Conservation (phyloP, 2,329 filamentous ascomycete genomes). For the Claviceps fusiformis region DNA sequence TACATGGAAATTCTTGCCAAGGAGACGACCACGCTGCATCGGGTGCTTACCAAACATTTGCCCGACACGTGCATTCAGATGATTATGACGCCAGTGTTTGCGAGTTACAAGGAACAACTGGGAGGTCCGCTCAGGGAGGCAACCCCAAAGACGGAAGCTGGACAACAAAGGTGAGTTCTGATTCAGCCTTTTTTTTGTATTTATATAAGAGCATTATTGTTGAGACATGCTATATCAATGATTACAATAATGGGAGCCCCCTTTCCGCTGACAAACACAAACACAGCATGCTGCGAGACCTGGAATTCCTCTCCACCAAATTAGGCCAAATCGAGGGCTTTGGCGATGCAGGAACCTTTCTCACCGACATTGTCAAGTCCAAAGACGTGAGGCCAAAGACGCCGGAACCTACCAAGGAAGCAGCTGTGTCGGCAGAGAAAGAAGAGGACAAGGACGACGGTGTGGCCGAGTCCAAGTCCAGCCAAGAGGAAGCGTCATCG, state of each 20-base stretch:
- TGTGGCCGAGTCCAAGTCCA: not conserved
- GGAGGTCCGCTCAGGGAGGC: conserved; percentile 55
- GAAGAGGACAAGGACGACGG: conserved; percentile 4
- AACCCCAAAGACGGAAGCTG: conserved; percentile 49
- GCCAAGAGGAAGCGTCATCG: not conserved
- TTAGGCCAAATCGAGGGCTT: conserved; percentile 70
- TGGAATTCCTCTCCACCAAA: conserved; percentile 56
- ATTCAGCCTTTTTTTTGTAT: not conserved
- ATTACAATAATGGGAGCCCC: not conserved
- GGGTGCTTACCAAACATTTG: conserved; percentile 70
- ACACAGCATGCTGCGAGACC: conserved; percentile 59
- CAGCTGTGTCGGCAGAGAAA: conserved; percentile 7
- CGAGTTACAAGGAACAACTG: conserved; percentile 68
- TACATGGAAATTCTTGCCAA: conserved; percentile 84
- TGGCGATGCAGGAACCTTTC: conserved; percentile 55
- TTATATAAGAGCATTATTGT: not conserved
- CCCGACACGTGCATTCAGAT: conserved; percentile 61
- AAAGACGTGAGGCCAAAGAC: conserved; percentile 32
- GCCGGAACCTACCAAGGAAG: conserved; percentile 4
- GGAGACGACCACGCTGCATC: conserved; percentile 73
- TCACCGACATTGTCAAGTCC: conserved; percentile 49
- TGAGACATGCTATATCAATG: not conserved
- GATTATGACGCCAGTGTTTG: conserved; percentile 80
- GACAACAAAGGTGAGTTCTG: conserved; percentile 52
- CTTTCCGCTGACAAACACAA: not conserved